Conservation (phyloP, 1,284 basidiomycete genomes). For the Inonotus hispidus region DNA sequence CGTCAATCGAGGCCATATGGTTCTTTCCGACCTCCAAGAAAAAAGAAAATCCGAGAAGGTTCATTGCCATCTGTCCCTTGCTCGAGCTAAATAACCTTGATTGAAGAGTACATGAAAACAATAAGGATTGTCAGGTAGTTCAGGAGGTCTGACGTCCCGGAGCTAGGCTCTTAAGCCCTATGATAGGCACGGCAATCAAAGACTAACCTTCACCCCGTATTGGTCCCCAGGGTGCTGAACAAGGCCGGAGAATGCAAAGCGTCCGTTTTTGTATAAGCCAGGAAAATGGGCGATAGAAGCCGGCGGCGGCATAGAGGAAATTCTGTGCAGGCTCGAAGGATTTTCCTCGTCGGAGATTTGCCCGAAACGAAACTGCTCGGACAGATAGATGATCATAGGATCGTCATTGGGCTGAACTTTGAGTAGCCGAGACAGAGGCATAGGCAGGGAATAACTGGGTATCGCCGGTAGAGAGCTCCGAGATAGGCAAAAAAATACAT, state of each 20-base stretch:
- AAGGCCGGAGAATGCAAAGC: neutral
- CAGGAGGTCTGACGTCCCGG: neutral
- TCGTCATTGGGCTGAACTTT: neutral
- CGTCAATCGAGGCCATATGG: neutral
- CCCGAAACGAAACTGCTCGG: neutral
- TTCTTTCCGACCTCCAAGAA: neutral
- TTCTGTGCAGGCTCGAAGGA: neutral
- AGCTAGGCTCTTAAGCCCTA: neutral
- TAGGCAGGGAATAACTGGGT: neutral
- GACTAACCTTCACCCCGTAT: conserved; percentile 1
- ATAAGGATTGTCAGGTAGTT: neutral
- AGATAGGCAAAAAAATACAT: too few relatives aligned
- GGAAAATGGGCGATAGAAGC: neutral
- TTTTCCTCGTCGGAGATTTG: neutral
- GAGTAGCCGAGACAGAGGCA: neutral
- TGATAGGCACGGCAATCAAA: neutral
- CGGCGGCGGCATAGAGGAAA: neutral
- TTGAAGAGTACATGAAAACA: neutral
- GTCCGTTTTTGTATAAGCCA: neutral
- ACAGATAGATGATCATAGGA: neutral
- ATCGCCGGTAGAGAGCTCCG: too few relatives aligned
- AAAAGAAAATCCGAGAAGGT: neutral
- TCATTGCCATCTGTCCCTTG: neutral
- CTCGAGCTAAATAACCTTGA: neutral
- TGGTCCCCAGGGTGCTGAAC: neutral